Base-by-base conservation (phyloP, 805 yeast genomes). In the Starmerella floris region DNA sequence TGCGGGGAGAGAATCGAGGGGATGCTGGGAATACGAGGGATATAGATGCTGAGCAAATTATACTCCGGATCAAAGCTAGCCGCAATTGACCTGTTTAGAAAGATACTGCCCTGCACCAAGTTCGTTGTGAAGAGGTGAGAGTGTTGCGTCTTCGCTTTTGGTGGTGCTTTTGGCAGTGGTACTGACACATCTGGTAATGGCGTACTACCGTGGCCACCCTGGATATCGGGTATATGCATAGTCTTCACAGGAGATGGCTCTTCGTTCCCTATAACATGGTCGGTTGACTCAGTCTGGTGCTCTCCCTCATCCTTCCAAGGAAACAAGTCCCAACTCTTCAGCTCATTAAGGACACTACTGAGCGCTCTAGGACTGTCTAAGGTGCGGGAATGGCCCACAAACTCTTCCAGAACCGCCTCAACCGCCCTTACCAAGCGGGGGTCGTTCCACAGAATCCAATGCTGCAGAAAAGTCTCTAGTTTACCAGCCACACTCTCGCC, bases 371-470 rank as follows among this genome's bases (percentile, higher is more conserved):
- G 39, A 26, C 41, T 46, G 32, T 46, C 50, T 5, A 46, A 22
- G 23, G 4, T 17, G 2, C 48, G 25, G 17, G 6, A 15, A 9
- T 35, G 8, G n/a, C 34, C 37, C 28, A 40, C 44, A 22, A 33
- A 35, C 11, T 28, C 16, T 21, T 46, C 50, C 19, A 49, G 30
- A 6, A 49, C 35, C 17, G 50, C 50, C 23, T 35, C 36, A 1
- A 40, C 52, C 4, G 52, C 52, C 11, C 50, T 36, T 19, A 23
- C 35, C 9, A 49, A 25, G 23, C 52, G 40, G 16, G 38, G 23
- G 33, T 49, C 52, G 23, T 39, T 35, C 52, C 52, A 49, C 16
- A 45, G 30, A n/a, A 41, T 41, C 43, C 43, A 49, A 23, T 49
- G 52, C 30, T 49, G 34, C 10, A 49, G 33, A 30, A 49, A 46